Evolutionary conservation across 352 stramenopile species (phyloP).

Genomic region (Elongisporangium undulatum): DNA sequence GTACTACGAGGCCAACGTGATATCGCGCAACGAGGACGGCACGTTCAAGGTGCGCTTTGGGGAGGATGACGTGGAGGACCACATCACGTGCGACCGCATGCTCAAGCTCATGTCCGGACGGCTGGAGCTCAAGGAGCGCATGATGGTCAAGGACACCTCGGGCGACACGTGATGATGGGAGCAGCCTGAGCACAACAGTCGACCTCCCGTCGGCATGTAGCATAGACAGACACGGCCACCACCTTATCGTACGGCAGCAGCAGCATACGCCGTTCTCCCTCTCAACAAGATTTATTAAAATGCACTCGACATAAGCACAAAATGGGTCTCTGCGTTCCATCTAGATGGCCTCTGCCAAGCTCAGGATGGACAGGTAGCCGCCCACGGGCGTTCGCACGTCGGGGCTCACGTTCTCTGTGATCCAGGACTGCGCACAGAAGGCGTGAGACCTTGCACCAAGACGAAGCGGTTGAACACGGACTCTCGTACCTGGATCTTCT

Average conservation of each 20-base stretch:
- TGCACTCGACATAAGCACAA: background rate
- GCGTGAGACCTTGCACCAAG: background rate
- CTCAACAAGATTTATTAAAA: background rate
- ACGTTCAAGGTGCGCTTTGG: conserved; percentile 65
- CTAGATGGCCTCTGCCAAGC: conserved; percentile 41
- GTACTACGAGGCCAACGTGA: conserved; percentile 61
- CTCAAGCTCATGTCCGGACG: conserved; percentile 66
- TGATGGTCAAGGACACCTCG: conserved; percentile 61
- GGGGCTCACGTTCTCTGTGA: conserved; percentile 35
- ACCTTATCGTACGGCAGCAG: too few relatives aligned
- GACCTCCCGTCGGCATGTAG: background rate
- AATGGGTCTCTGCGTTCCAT: background rate
- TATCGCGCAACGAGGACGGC: conserved; percentile 38
- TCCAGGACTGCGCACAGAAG: conserved; percentile 23
- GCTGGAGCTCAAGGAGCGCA: conserved; percentile 63
- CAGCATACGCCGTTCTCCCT: background rate
- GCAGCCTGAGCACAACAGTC: background rate
- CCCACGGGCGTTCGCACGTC: conserved; percentile 21
- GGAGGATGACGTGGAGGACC: conserved; percentile 54
- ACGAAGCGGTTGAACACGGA: background rate
- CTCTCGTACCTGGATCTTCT: conserved; percentile 39
- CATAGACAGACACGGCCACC: background rate
- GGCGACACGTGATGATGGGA: conserved; percentile 17
- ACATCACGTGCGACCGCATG: conserved; percentile 32
- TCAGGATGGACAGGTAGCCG: conserved; percentile 51